Base-by-base conservation (phyloP, 2,329 filamentous ascomycete species). In the Aspergillus chevalieri region DNA sequence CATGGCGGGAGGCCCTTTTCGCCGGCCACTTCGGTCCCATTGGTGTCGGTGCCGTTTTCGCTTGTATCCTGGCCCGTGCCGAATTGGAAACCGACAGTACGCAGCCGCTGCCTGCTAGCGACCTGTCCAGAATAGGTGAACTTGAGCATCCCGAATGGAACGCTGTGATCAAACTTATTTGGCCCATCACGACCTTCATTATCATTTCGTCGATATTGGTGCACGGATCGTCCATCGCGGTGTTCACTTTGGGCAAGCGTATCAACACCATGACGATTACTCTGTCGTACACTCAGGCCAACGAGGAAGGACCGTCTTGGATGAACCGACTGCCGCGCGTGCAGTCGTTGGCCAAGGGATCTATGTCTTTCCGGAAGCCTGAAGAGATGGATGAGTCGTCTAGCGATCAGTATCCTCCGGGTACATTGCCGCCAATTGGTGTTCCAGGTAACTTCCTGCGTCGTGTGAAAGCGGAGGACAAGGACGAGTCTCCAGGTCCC, bases 11-110 rank as follows among this genome's bases (percentile, higher is more conserved):
- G 67, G 92, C 93, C 5, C 76, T 96, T 1, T 98, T 98, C 65
- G 93, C 93, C 14, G 93, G 93, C 1, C 93, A 98, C 67, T 98
- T 98, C 64, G 93, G 93, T 6, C 93, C 93, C 24, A 97, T 98
- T 58, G 93, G 93, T 47, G 93, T 98, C 47, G 93, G 93, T 52
- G 93, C 92, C 54, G 91, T 98, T 51, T 98, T 98, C 57, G 86
- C 95, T 44, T 89, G 90, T 17, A 95, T 98, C 51, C 77, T 98
- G 44, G 90, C 93, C 15, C 81, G 92, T 63, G 91, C 89, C n/a
- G 93, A 98, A 67, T 71, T 98, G 15, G 89, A 96, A 66, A 83
- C 81, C 2, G 81, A 83, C 15, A 75, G 78, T 7, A 86, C 89
- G 0, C 87, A 93, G 6, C 93, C 93, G 0, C 71, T 90, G 2